Base-by-base conservation (phyloP, 495 filamentous ascomycete species). In the Aspergillus steynii region DNA sequence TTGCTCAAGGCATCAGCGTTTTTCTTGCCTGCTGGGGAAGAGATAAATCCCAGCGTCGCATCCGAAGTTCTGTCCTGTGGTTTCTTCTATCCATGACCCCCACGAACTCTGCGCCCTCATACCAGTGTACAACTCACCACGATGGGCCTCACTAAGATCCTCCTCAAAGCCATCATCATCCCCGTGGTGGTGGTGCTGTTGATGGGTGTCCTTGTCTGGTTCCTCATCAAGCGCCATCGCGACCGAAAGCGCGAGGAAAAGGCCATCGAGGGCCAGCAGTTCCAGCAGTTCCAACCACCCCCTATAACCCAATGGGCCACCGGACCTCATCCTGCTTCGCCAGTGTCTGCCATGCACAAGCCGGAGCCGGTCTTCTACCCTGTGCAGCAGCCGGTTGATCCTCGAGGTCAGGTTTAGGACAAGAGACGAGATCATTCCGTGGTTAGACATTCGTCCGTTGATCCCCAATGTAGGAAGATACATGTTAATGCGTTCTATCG, bases 111-210 rank as follows among this genome's bases (percentile, higher is more conserved):
- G 31, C 9, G 6, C 5, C 9, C 5, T 34, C 31, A 34, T 7
- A 12, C 37, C 10, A 1, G 1, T 12, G 1, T 1, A 12, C 10
- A 14, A 10, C 14, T 14, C 2, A 12, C 83, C 76, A 32, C 87
- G 65, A 28, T 91, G 69, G 3, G 72, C 65, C 26, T 70, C 62
- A 8, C 89, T 68, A 4, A 85, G 80, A 7, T 85, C 63, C 64
- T 90, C 88, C 58, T 91, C 87, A 1, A 89, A 70, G 3, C 68
- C 64, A 3, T 77, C 68, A 58, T 85, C 50, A 60, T 68, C 28
- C 66, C 66, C 0, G 53, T 68, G 6, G 54, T 59, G 46, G n/a
- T 63, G 8, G 6, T 68, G 53, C 9, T 59, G 3, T 37, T 65
- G 26, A 27, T 63, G 34, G 45, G 45, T 20, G 32, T 53, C 20